Conservation (phyloP, 2,329 filamentous ascomycete genomes). For the Colletotrichum somersetense region DNA sequence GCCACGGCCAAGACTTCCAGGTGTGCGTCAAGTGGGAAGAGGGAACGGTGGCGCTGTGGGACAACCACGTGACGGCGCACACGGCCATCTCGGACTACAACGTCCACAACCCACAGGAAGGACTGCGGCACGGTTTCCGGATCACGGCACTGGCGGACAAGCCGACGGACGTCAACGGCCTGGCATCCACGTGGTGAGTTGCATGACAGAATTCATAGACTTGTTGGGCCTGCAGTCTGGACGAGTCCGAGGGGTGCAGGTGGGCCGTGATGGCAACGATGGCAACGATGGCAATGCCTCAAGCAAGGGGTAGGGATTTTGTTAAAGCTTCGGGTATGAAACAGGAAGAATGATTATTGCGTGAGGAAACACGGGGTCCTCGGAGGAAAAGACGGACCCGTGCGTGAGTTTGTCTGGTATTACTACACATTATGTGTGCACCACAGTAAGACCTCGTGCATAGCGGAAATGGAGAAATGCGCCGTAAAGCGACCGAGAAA, state of each 20-base stretch:
- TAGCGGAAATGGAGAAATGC: constrained; percentile 25
- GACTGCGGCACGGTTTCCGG: constrained; percentile 56
- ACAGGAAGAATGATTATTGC: constrained; percentile 26
- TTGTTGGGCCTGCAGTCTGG: constrained; percentile 10
- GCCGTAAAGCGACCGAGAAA: constrained; percentile 38
- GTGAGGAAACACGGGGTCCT: background rate
- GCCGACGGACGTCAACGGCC: constrained; percentile 53
- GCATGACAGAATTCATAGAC: constrained; percentile 15
- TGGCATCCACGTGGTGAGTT: constrained; percentile 52
- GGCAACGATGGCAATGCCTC: background rate
- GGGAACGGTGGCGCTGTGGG: constrained; percentile 77
- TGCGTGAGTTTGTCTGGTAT: constrained; percentile 18
- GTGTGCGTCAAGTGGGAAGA: constrained; percentile 75
- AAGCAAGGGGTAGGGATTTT: background rate
- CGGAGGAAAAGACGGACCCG: constrained; percentile 6
- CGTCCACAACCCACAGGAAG: constrained; percentile 55
- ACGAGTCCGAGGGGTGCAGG: constrained; percentile 12
- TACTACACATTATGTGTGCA: too few species aligned
- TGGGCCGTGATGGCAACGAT: background rate
- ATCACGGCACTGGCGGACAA: constrained; percentile 56
- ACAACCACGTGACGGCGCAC: constrained; percentile 68
- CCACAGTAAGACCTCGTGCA: background rate
- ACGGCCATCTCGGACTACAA: constrained; percentile 61
- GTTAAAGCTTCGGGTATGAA: constrained; percentile 23
- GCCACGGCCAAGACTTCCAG: constrained; percentile 73